A percentile compares a stretch with the other conserved stretches of the same genome.
These are phyloP conservation scores for Hericium coralloides DNA, from an alignment of 768 basidiomycete genomes.

Conservation along the genomic window DNA sequence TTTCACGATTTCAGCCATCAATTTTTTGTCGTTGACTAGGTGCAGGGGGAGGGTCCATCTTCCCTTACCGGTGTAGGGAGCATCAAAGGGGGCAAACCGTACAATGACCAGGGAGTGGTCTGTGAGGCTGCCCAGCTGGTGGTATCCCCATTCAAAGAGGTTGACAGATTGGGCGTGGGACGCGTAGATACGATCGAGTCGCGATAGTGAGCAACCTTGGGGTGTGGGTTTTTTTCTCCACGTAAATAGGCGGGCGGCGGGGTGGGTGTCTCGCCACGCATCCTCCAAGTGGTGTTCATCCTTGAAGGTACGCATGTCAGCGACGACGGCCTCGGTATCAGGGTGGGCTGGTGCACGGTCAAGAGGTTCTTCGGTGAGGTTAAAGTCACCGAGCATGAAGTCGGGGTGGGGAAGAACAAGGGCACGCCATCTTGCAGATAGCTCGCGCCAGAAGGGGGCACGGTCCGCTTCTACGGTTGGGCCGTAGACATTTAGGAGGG, in stretches of 20 bases:
- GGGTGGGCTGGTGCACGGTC: slow-evolving; percentile 24
- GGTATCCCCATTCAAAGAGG: neutral
- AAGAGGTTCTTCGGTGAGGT: slow-evolving; percentile 29
- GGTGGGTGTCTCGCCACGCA: slow-evolving; percentile 2
- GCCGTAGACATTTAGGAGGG: slow-evolving; percentile 16
- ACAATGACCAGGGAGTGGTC: neutral
- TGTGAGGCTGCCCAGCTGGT: neutral
- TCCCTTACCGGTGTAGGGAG: neutral
- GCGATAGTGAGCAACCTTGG: too few species aligned
- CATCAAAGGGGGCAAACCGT: neutral
- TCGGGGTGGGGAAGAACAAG: slow-evolving; percentile 17
- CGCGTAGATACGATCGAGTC: too few species aligned
- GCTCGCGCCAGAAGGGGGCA: slow-evolving; percentile 9
- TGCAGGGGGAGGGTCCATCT: neutral
- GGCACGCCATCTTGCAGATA: neutral
- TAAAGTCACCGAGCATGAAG: slow-evolving; percentile 32
- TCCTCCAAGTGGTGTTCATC: neutral
- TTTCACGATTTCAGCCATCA: neutral
- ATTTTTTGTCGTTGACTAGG: neutral
- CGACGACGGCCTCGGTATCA: slow-evolving; percentile 11
- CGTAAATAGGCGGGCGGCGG: neutral
- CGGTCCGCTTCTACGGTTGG: slow-evolving; percentile 3
- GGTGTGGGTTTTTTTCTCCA: neutral
- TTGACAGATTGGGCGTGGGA: too few species aligned
- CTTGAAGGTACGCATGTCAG: neutral